These are phyloP conservation scores for Lasiodiplodia gonubiensis DNA, from an alignment of 2,329 filamentous ascomycete genomes.

Conservation along the genomic window DNA sequence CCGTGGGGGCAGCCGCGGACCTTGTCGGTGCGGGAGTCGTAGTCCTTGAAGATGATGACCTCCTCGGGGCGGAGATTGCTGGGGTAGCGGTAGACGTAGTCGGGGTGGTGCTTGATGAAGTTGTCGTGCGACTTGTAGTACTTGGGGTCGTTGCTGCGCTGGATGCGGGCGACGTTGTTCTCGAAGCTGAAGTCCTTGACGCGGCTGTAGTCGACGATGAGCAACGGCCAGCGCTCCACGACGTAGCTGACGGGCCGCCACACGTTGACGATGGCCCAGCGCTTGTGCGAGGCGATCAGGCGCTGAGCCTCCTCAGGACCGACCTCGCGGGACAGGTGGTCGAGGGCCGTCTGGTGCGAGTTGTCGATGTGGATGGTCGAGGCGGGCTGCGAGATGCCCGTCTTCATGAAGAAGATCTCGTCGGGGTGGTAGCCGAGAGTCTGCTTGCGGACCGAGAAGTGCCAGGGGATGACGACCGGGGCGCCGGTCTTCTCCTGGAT, in stretches of 20 bases:
- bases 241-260: too few relatives aligned
- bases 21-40: too few relatives aligned
- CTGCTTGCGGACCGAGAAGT: neutral
- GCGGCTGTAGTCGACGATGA: too few relatives aligned
- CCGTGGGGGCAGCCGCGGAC: too few relatives aligned
- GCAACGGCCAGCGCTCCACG: too few relatives aligned
- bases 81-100: conserved; percentile 11
- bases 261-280: too few relatives aligned
- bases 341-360: neutral
- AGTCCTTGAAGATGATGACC: too few relatives aligned
- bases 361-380: conserved; percentile 5
- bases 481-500: conserved; percentile 3
- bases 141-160: neutral
- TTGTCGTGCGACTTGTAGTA: conserved; percentile 13
- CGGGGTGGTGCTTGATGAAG: conserved; percentile 8
- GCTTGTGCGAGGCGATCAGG: too few relatives aligned
- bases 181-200: neutral
- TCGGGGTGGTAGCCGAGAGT: conserved; percentile 1
- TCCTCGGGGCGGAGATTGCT: neutral
- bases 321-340: too few relatives aligned
- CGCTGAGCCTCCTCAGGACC: too few relatives aligned
- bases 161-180: neutral
- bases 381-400: conserved; percentile 8
- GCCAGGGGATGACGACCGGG: too few relatives aligned
- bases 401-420: conserved; percentile 13